Evolutionary conservation across 306 rosid species (phyloP), one percentile per base, ranked within the genome.

Genomic region (Sesbania bispinosa): DNA sequence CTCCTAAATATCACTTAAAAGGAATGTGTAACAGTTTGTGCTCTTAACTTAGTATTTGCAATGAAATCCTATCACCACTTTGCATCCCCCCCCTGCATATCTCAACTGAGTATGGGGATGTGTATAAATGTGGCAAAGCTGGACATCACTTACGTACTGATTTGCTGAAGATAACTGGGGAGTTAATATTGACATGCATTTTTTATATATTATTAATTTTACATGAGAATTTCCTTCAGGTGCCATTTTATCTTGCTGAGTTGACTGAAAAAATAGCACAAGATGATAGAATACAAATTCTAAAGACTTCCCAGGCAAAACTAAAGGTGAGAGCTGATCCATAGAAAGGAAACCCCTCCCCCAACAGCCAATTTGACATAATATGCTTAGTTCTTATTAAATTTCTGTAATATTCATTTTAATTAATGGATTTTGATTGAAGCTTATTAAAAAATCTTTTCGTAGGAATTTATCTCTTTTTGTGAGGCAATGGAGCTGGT

Each of bases 401-500:
- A 23, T 19, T 67, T 26, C 13, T n/a, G 1, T n/a, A 39, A 7
- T 63, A 3, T 6, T 33, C 19, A 23, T 77, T 18, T 50, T 54
- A 10, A 43, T 72, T 13, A 13, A 9, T n/a, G 41, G 27, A 57
- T 10, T 41, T 42, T 36, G 7, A 10, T 59, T 41, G 62, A 68
- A 51, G 32, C 77, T 79, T 75, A 55, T 15, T 13, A n/a, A 63
- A n/a, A 55, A 4, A 35, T 0, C 15, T 7, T 14, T 19, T 42
- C 82, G 46, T 71, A 94, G 99, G 99, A 91, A 66, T 94, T 91
- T 76, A 73, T 89, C 46, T 76, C 96, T 14, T 89, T 91, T 82
- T 94, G 99, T 50, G 99, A 94, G 80, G 81, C 90, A 16, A 87
- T 94, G 93, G 97, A 88, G 69, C 89, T 91, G 80, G 79, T 91